These are phyloP conservation scores for Xylaria sp. DNA, from an alignment of 2,329 filamentous ascomycete genomes.

Conservation along the genomic window DNA sequence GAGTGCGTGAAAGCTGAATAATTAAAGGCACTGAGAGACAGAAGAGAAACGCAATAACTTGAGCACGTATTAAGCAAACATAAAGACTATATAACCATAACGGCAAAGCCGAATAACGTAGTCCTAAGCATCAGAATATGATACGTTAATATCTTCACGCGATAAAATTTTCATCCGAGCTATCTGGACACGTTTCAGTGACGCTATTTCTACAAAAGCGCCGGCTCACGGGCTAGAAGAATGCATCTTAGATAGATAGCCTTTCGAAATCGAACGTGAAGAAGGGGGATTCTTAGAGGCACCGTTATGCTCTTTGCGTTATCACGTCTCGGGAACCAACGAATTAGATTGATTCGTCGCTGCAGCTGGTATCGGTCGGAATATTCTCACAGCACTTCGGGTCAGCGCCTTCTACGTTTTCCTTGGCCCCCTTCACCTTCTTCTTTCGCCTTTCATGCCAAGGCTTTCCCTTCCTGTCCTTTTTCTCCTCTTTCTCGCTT, in stretches of 20 bases:
- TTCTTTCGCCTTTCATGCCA: background rate
- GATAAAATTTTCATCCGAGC: background rate
- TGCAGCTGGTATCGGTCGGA: background rate
- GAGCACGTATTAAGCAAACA: background rate
- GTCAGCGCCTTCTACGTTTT: background rate
- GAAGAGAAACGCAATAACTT: too few species aligned
- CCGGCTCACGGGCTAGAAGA: too few species aligned
- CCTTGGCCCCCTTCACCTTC: background rate
- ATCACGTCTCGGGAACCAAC: background rate
- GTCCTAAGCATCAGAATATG: background rate
- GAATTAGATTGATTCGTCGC: background rate
- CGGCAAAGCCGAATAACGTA: background rate
- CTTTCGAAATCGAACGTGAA: background rate
- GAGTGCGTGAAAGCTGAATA: too few species aligned
- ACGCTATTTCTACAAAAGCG: too few species aligned
- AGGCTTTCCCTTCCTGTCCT: background rate
- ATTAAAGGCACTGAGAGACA: too few species aligned
- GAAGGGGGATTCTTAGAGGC: background rate
- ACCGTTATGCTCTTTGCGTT: background rate
- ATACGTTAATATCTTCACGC: background rate
- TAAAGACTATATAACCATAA: background rate
- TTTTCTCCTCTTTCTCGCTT: background rate
- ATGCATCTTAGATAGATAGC: background rate
- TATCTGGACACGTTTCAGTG: too few species aligned
- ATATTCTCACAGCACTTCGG: background rate